Base-by-base conservation (phyloP, 257 asterid species). In the Knoxia roxburghii region DNA sequence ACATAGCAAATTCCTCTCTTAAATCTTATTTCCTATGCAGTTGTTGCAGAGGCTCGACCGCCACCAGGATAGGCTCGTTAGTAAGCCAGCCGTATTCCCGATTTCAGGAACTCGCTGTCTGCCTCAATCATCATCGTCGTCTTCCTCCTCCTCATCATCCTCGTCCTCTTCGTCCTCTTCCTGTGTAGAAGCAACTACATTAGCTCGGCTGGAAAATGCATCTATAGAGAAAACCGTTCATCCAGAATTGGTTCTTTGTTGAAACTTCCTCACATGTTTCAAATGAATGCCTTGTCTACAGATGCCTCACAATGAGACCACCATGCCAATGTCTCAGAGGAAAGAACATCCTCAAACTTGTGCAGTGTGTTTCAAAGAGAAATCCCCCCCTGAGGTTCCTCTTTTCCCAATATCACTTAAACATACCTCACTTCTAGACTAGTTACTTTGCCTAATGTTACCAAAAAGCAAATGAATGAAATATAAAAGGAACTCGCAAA, bases 121-220 rank as follows among this genome's bases (percentile, higher is more conserved):
- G 58, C 54, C 48, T 68, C 84, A 83, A 21, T 77, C 85, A 3
- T 84, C 88, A 0, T 84, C 93, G 3, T 83, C 86, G 0, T 80
- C 90, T 0, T 67, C 75, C 0, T 81, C 89, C 0, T 83, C n/a
- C n/a, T n/a, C n/a, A n/a, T n/a, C n/a, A n/a, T n/a, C n/a, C n/a
- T 82, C 87, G 0, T 76, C 80, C 2, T 67, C 79, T 0, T 73
- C 76, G 0, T 59, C 85, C 8, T 68, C 83, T 0, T 84, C 91
- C 87, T 85, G 80, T 53, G 33, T 11, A 68, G 11, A 55, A 7
- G 46, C 11, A 62, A 61, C 46, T 12, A 53, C 26, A 65, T 39
- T 57, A 37, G 37, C 35, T 23, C 27, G 58, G 57, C 49, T 21
- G 35, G 21, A 68, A 37, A 37, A 10, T 30, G 45, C 5, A 54